Evolutionary conservation across 2,329 filamentous ascomycete species (phyloP).

Genomic region (Monilinia vaccinii-corymbosi): DNA sequence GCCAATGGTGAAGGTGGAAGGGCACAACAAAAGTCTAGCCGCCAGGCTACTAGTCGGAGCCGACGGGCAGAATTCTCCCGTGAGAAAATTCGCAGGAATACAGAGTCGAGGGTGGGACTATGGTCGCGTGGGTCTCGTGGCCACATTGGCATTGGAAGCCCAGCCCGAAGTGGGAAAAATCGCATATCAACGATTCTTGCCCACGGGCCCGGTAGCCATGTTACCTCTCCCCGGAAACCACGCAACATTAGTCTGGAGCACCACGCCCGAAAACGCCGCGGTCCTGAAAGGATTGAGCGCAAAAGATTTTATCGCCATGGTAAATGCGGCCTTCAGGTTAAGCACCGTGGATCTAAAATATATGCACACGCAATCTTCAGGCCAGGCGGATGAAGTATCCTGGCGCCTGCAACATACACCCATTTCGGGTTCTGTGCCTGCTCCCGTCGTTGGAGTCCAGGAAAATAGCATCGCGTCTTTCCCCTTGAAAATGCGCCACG

Average conservation of each 20-base stretch:
- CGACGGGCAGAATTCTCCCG: slow-evolving; percentile 90
- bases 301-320: slow-evolving; percentile 71
- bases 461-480: slow-evolving; percentile 78
- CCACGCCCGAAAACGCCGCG: slow-evolving; percentile 69
- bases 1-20: slow-evolving; percentile 71
- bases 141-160: slow-evolving; percentile 67
- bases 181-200: slow-evolving; percentile 92
- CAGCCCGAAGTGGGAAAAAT: slow-evolving; percentile 51
- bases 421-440: slow-evolving; percentile 45
- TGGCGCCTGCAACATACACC: slow-evolving; percentile 71
- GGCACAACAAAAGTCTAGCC: slow-evolving; percentile 51
- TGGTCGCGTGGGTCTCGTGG: slow-evolving; percentile 79
- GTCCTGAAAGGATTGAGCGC: slow-evolving; percentile 67
- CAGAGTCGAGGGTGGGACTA: slow-evolving; percentile 89
- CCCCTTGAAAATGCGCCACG: slow-evolving; percentile 82
- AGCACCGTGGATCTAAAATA: slow-evolving; percentile 70
- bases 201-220: slow-evolving; percentile 83
- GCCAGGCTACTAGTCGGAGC: slow-evolving; percentile 85
- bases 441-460: slow-evolving; percentile 61
- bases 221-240: slow-evolving; percentile 77
- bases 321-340: slow-evolving; percentile 89
- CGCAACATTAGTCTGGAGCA: slow-evolving; percentile 91
- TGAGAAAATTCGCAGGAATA: slow-evolving; percentile 82
- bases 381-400: slow-evolving; percentile 64
- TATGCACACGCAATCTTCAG: slow-evolving; percentile 56